phyloP scores from a whole-genome alignment of 129 eudicot species.

The carrot (Daucus carota) region DNA sequence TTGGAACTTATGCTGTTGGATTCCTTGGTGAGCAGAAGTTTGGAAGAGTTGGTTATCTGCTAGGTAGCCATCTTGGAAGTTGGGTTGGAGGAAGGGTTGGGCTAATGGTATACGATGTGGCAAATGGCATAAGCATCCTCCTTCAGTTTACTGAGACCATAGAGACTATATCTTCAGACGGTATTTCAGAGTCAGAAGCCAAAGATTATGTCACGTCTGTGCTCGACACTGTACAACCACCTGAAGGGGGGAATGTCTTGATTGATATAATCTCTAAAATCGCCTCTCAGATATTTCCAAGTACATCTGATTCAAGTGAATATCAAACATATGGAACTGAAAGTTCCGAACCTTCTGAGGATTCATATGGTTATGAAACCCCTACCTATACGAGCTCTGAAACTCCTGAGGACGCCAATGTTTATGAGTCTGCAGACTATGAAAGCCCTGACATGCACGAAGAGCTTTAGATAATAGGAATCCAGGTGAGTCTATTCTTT shows the following conservation, averaged over 20 bases:
- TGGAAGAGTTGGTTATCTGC: constrained; percentile 85
- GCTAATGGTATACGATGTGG: constrained; percentile 78
- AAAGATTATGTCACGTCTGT: constrained; percentile 2
- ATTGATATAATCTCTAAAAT: background rate
- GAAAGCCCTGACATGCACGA: constrained; percentile 40
- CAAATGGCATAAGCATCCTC: constrained; percentile 47
- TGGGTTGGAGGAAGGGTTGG: constrained; percentile 95
- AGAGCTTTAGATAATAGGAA: constrained; percentile 33
- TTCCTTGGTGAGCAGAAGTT: constrained; percentile 69
- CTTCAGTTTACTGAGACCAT: constrained; percentile 37
- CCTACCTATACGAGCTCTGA: constrained; percentile 27
- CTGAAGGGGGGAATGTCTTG: background rate
- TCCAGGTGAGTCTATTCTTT: background rate
- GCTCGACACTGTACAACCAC: constrained; percentile 2
- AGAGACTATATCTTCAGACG: constrained; percentile 11
- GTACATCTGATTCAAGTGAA: constrained; percentile 8
- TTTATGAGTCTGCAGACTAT: constrained; percentile 28
- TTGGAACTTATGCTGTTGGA: constrained; percentile 69
- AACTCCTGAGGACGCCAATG: constrained; percentile 21
- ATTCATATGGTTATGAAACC: constrained; percentile 27
- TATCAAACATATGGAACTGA: constrained; percentile 21
- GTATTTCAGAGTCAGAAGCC: constrained; percentile 5
- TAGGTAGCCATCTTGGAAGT: constrained; percentile 92
- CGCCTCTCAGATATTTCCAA: background rate
- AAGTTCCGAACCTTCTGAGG: constrained; percentile 25